Evolutionary conservation across 1,139 yeast genomes (phyloP), one percentile per base, ranked within the genome.

Genomic region (Yamadazyma jaroonii): DNA sequence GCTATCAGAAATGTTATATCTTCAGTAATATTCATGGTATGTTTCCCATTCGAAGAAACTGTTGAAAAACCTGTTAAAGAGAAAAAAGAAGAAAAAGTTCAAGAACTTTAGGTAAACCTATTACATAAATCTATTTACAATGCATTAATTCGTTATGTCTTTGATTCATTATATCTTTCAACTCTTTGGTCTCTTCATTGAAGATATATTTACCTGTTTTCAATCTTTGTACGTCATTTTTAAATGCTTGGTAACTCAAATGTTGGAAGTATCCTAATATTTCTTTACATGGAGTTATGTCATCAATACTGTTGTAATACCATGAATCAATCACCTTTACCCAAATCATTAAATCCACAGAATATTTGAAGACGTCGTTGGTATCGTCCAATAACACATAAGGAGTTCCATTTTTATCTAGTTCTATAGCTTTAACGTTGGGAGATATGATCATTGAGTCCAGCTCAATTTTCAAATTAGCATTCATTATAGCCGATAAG

Each of bases 401-500:
- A 1, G 82, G 78, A 8, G 61, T 42, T 0, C 79, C 82, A 37
- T 56, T 51, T 2, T 44, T 37, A 40, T 64, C 59, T 1, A 70
- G 37, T 9, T 69, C 73, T 11, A 71, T 48, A 0, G 50, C 46
- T 31, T 50, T 55, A 9, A 70, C 53, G 32, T 50, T 53, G 9
- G 70, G 67, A 6, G 59, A 47, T 6, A 53, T 32, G 2, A 36
- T 33, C 3, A 41, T 26, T 2, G 48, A 35, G 29, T 46, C 47
- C 21, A 44, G 41, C 15, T 40, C 42, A 21, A 53, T 37, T 6
- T 41, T 41, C 22, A 53, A 41, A 22, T 53, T 54, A 20, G 41
- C 40, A 42, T 77, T 77, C 40, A 79, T 47, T 2, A 80, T 59
- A 0, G 81, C 69, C 0, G 85, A 77, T 31, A 81, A 44, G 2